A percentile compares a stretch with the other conserved stretches of the same genome.
Conservation (phyloP, 176 grass and related monocot species). For the Lolium multiflorum region DNA sequence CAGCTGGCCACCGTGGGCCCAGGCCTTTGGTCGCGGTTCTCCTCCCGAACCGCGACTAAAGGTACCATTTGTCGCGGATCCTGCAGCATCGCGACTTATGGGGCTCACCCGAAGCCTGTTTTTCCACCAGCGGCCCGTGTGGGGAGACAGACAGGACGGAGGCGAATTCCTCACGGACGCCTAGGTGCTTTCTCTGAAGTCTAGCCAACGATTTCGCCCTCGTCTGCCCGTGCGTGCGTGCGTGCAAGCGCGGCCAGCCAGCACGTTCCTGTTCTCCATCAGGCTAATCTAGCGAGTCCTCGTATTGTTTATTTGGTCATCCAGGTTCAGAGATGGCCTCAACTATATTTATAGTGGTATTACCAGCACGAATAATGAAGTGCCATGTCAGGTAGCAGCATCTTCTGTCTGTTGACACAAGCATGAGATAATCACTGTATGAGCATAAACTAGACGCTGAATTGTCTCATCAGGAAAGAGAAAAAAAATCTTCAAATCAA, state of each 20-base stretch:
- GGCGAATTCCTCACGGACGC: conserved; percentile 43
- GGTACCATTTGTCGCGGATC: no score
- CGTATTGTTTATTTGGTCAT: not conserved
- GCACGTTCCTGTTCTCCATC: conserved; percentile 37
- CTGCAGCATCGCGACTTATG: no score
- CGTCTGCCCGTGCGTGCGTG: conserved; percentile 19
- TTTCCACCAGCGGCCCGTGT: no score
- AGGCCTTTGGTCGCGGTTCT: no score
- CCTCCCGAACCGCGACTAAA: no score
- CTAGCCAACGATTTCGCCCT: conserved; percentile 28
- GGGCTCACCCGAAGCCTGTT: no score
- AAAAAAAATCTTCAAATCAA: not conserved
- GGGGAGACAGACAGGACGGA: conserved; percentile 45
- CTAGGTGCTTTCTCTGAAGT: conserved; percentile 65
- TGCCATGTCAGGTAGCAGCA: conserved; percentile 30
- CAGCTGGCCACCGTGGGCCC: no score
- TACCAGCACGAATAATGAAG: not conserved
- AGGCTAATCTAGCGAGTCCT: not conserved
- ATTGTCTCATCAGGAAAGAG: not conserved
- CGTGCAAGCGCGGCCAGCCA: not conserved
- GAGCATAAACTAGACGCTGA: not conserved
- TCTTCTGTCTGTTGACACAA: not conserved
- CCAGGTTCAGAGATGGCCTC: not conserved
- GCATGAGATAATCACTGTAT: not conserved
- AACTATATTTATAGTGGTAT: not conserved